These are phyloP conservation scores for Termitomyces heimii DNA, from an alignment of 768 basidiomycete species.

Conservation along the genomic window DNA sequence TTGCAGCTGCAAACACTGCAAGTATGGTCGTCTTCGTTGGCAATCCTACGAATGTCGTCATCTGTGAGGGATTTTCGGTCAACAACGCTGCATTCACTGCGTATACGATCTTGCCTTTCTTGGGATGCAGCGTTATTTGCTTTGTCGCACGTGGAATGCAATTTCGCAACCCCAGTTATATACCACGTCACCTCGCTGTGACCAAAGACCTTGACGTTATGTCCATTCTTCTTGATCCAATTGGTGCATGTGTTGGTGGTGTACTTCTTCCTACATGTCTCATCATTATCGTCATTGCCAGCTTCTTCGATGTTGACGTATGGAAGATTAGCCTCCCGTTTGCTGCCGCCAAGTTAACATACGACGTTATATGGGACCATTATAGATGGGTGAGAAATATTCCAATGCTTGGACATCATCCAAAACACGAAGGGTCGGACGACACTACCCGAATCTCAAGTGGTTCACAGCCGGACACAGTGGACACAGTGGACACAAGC, in stretches of 20 bases:
- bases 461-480: neutral
- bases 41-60: conserved; percentile 92
- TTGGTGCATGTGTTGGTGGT: conserved; percentile 71
- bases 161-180: conserved; percentile 48
- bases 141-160: conserved; percentile 53
- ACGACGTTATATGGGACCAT: conserved; percentile 60
- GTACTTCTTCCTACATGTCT: conserved; percentile 62
- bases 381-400: conserved; percentile 32
- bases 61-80: conserved; percentile 80
- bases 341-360: conserved; percentile 61
- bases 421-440: conserved; percentile 14
- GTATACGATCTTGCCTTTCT: conserved; percentile 77
- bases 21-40: conserved; percentile 75
- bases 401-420: conserved; percentile 15
- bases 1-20: conserved; percentile 76
- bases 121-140: conserved; percentile 61
- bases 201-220: conserved; percentile 41
- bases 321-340: conserved; percentile 86
- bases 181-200: conserved; percentile 39
- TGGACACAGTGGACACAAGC: neutral
- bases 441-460: neutral
- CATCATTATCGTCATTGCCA: conserved; percentile 67
- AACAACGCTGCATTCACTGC: conserved; percentile 77
- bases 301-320: conserved; percentile 71
- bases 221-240: conserved; percentile 63